Base-by-base conservation (phyloP, 2,329 filamentous ascomycete genomes). In the Xylariaceae sp. region DNA sequence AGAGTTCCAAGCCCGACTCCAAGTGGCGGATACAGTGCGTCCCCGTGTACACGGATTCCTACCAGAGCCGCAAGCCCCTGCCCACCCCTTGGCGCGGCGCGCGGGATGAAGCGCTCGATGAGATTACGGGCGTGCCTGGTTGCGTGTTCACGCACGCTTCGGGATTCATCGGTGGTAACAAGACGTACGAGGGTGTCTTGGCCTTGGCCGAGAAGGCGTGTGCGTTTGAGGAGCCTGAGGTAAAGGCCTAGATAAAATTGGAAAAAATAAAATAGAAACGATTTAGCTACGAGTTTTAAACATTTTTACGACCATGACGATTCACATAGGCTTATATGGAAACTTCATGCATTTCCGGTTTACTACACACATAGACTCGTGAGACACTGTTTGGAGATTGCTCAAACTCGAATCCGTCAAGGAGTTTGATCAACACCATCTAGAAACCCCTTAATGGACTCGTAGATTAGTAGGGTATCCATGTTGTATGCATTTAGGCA, bases 21-120 rank as follows among this genome's bases (percentile, higher is more conserved):
- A 96, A 94, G 77, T 97, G 94, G 94, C 86, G 94, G 59, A 89
- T 99, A 62, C 92, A 97, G 76, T 88, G 89, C 63, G 94, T 97
- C n/a, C 89, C 91, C 52, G 86, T 89, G 60, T 84, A 85, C 73
- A 87, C 89, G 73, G 88, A 90, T 71, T 94, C 90, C 61, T 99
- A 99, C 72, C 83, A 90, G 74, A 97, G 92, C 77, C 85, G 94
- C 68, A 96, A 94, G 78, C 87, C 92, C 49, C 80, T 99, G 66
- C 93, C 93, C 3, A 90, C 95, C 76, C 82, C 86, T 15, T 99
- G 94, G 94, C 87, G 93, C 69, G 94, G 94, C 6, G 87, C 96
- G 65, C 83, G 94, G 47, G 94, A 97, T 71, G 87, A 88, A 67
- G 86, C 92, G 74, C 80, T 99, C 56, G 90, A 93, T 73, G 82